phyloP scores from a whole-genome alignment of 2,329 filamentous ascomycete species.

The Macrophomina phaseolina region DNA sequence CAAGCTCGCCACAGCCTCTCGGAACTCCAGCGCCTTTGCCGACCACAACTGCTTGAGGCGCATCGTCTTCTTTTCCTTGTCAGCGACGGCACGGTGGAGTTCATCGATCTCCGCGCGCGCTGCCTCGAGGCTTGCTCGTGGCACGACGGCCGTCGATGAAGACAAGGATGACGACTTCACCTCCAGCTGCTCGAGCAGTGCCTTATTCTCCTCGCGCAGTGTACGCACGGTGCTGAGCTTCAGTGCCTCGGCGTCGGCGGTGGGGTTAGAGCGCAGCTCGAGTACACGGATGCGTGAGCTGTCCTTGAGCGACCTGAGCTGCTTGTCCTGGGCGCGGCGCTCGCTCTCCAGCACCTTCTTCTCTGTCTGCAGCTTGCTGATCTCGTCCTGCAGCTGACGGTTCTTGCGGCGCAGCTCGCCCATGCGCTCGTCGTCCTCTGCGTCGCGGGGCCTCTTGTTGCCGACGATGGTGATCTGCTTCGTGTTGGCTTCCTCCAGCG shows the following conservation, averaged over 20 bases:
- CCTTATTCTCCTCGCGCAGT: constrained; percentile 81
- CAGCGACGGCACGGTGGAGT: constrained; percentile 55
- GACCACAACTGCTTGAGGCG: constrained; percentile 93
- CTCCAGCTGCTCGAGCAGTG: constrained; percentile 76
- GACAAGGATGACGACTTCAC: constrained; percentile 39
- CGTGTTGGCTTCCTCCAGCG: constrained; percentile 58
- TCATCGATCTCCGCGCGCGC: constrained; percentile 77
- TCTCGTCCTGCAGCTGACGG: constrained; percentile 79
- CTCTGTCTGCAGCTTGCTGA: constrained; percentile 72
- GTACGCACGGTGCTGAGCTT: constrained; percentile 80
- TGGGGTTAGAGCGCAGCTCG: constrained; percentile 89
- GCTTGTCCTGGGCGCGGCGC: constrained; percentile 72
- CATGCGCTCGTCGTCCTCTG: constrained; percentile 70
- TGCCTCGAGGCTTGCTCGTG: constrained; percentile 75
- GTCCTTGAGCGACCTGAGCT: constrained; percentile 70
- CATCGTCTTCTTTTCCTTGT: constrained; percentile 78
- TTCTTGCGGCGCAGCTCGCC: constrained; percentile 88
- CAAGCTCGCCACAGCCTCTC: constrained; percentile 89
- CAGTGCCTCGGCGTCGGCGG: constrained; percentile 80
- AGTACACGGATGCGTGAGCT: constrained; percentile 81
- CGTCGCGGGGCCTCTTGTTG: constrained; percentile 67
- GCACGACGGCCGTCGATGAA: constrained; percentile 64
- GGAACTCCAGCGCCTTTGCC: constrained; percentile 90
- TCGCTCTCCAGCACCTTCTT: constrained; percentile 76
- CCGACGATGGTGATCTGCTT: constrained; percentile 51